Conservation (phyloP, 176 grass and related monocot species). For the Ampelocalamus luodianensis region DNA sequence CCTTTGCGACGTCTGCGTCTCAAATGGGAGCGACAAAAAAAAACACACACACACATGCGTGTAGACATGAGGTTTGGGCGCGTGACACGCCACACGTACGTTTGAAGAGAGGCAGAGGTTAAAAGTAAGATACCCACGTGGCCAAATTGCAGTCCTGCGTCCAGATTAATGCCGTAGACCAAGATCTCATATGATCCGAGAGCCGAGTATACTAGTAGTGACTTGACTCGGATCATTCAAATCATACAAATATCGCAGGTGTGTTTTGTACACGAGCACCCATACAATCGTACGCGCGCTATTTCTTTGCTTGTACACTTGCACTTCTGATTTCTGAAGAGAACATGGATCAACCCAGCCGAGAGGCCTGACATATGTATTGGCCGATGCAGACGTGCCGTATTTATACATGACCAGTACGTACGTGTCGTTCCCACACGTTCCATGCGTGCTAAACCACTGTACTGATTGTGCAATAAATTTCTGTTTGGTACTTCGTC, state of each 20-base stretch:
- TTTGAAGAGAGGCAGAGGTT: neutral
- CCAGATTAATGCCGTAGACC: neutral
- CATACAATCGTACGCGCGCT: neutral
- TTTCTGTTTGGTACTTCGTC: neutral
- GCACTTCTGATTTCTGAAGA: neutral
- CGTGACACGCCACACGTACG: constrained; percentile 6
- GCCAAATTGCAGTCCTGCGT: neutral
- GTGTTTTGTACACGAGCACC: neutral
- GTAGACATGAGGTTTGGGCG: neutral
- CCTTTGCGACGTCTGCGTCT: too few relatives aligned
- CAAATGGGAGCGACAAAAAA: neutral
- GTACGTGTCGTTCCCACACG: neutral
- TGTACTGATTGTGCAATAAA: neutral
- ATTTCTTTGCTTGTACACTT: neutral
- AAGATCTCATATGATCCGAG: neutral
- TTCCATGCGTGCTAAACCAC: neutral
- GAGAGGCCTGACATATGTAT: neutral
- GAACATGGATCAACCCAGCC: neutral
- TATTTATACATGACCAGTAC: neutral
- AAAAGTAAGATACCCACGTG: neutral
- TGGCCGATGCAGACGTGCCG: neutral
- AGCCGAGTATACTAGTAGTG: neutral
- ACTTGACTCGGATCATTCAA: neutral
- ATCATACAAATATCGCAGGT: neutral
- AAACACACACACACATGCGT: too few relatives aligned